These are phyloP conservation scores for Aureobasidium sp. DNA, from an alignment of 2,329 filamentous ascomycete species.

Conservation along the genomic window DNA sequence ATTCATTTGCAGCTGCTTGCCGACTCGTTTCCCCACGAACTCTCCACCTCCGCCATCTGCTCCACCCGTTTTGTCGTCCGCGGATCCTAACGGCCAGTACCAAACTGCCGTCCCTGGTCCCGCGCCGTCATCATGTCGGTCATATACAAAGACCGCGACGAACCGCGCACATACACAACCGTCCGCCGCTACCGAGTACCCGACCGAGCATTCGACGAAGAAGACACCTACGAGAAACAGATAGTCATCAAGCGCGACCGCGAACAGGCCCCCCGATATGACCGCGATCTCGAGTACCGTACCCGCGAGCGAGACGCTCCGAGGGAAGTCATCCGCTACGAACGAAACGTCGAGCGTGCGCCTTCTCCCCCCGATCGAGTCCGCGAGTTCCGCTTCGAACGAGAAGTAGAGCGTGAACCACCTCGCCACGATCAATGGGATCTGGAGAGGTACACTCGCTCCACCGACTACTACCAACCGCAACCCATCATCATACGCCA, in stretches of 20 bases:
- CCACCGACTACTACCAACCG: constrained; percentile 44
- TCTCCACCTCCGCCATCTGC: constrained; percentile 1
- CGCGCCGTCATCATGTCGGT: constrained; percentile 31
- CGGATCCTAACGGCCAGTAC: constrained; percentile 8
- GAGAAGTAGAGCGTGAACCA: constrained; percentile 32
- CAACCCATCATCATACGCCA: constrained; percentile 44
- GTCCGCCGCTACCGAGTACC: constrained; percentile 53
- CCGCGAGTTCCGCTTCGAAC: constrained; percentile 29
- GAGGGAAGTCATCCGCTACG: constrained; percentile 23
- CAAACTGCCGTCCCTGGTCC: constrained; percentile 7
- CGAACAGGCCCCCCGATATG: constrained; percentile 15
- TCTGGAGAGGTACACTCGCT: constrained; percentile 43
- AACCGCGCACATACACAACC: constrained; percentile 41
- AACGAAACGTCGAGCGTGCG: constrained; percentile 16
- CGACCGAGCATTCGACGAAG: constrained; percentile 30
- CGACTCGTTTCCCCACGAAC: constrained; percentile 1
- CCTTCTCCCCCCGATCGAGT: constrained; percentile 17
- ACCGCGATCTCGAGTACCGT: constrained; percentile 25
- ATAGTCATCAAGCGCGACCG: constrained; percentile 37
- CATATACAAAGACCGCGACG: constrained; percentile 34
- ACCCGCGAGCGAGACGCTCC: constrained; percentile 33
- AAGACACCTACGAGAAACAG: constrained; percentile 32
- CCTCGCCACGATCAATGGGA: constrained; percentile 34
- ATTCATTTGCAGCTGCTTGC: not conserved
- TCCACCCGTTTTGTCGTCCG: not conserved